A percentile compares a stretch with the other conserved stretches of the same genome.
Evolutionary conservation across 441 rosid species (phyloP).

Genomic region (Jatropha podagrica): DNA sequence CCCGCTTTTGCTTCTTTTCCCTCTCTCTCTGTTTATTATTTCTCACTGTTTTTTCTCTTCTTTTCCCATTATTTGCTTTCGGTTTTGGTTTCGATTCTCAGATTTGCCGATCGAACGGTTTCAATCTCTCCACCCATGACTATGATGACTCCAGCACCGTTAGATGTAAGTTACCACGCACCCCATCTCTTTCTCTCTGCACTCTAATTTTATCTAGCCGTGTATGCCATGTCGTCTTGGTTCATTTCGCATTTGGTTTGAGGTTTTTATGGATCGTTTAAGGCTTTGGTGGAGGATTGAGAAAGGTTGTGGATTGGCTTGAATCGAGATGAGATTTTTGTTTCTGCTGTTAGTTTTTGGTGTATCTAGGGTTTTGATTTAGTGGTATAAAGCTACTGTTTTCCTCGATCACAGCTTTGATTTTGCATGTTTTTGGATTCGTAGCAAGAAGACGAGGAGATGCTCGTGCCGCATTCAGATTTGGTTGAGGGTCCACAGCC

Average conservation of each 20-base stretch:
- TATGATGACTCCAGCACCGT: conserved; percentile 79
- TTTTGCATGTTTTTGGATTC: conserved; percentile 31
- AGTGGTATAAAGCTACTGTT: conserved; percentile 18
- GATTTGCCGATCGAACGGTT: conserved; percentile 45
- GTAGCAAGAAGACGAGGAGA: conserved; percentile 96
- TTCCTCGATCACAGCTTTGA: conserved; percentile 33
- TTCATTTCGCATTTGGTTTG: conserved; percentile 9
- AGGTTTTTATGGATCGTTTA: conserved; percentile 23
- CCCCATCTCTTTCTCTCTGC: conserved; percentile 9
- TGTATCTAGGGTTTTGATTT: conserved; percentile 47
- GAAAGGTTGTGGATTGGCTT: conserved; percentile 24
- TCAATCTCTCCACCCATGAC: conserved; percentile 52
- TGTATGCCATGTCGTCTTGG: conserved; percentile 12
- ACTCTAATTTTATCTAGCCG: conserved; percentile 8
- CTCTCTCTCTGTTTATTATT: not conserved
- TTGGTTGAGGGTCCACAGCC: conserved; percentile 89
- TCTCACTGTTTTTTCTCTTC: conserved; percentile 10
- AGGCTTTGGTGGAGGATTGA: conserved; percentile 21
- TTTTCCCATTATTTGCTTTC: conserved; percentile 24
- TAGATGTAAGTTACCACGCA: conserved; percentile 54
- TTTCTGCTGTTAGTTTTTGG: not conserved
- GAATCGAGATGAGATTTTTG: conserved; percentile 11
- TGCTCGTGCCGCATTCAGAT: conserved; percentile 94
- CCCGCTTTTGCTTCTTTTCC: conserved; percentile 18
- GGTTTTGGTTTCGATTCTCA: conserved; percentile 21